A percentile compares a stretch with the other conserved stretches of the same genome.
phyloP scores from a whole-genome alignment of 1,284 basidiomycete species.

The Malassezia furfur region DNA sequence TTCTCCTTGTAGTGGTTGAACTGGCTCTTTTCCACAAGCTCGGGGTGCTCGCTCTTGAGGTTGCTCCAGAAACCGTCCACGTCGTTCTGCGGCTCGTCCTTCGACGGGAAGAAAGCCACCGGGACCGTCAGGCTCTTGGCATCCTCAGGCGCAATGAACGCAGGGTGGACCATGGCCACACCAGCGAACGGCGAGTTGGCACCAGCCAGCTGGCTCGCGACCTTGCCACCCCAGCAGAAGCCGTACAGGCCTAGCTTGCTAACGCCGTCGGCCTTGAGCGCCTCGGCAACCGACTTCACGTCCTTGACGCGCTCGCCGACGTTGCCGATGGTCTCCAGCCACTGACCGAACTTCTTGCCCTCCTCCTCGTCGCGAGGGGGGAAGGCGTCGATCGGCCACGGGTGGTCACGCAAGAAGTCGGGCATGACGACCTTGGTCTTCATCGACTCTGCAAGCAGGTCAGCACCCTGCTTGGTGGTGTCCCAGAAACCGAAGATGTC shows the following conservation, averaged over 20 bases:
- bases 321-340: conserved; percentile 22
- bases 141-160: conserved; percentile 57
- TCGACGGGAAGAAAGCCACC: conserved; percentile 57
- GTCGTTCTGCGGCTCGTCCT: conserved; percentile 54
- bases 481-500: conserved; percentile 59
- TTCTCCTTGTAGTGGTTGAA: conserved; percentile 54
- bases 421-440: conserved; percentile 56
- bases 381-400: conserved; percentile 54
- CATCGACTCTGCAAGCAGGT: conserved; percentile 54
- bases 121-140: conserved; percentile 55
- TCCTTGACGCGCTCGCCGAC: conserved; percentile 53
- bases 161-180: conserved; percentile 33
- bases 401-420: conserved; percentile 57
- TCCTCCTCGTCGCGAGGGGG: conserved; percentile 53
- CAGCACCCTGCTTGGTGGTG: conserved; percentile 52
- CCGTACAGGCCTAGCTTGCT: conserved; percentile 52
- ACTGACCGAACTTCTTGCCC: conserved; percentile 53
- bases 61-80: conserved; percentile 53
- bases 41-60: conserved; percentile 50
- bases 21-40: conserved; percentile 55
- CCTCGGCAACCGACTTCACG: conserved; percentile 52
- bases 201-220: conserved; percentile 15
- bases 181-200: conserved; percentile 27
- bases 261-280: conserved; percentile 53
- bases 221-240: conserved; percentile 50